Evolutionary conservation across 257 asterid species (phyloP).

Genomic region (Solanum dulcamara): DNA sequence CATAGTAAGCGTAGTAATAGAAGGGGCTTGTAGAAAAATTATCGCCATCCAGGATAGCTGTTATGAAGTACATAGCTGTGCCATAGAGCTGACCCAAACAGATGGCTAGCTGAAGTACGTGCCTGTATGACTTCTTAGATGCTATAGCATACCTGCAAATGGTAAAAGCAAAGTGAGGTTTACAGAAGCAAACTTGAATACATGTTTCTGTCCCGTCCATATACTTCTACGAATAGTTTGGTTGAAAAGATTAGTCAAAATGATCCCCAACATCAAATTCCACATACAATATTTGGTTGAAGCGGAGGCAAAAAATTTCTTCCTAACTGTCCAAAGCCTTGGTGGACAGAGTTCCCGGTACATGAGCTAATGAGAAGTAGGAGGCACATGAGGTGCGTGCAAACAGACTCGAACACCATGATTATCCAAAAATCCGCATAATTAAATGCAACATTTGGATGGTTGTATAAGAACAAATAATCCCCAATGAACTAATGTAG

Average conservation of each 20-base stretch:
- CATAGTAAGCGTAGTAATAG: constrained; percentile 56
- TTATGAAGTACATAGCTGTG: constrained; percentile 54
- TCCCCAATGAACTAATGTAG: background rate
- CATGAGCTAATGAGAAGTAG: background rate
- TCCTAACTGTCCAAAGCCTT: background rate
- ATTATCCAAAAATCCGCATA: background rate
- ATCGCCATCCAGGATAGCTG: constrained; percentile 75
- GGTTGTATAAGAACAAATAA: background rate
- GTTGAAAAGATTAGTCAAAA: background rate
- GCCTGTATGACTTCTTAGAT: constrained; percentile 49
- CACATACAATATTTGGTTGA: background rate
- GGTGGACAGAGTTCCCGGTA: background rate
- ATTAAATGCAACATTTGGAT: background rate
- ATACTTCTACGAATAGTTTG: background rate
- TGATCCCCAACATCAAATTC: background rate
- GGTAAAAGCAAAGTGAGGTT: background rate
- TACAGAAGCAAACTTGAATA: background rate
- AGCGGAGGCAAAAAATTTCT: background rate
- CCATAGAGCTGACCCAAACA: constrained; percentile 90
- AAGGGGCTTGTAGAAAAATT: constrained; percentile 47
- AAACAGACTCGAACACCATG: background rate
- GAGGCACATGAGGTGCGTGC: background rate
- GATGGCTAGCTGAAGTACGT: constrained; percentile 67
- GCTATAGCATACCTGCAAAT: constrained; percentile 80
- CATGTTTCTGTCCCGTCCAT: background rate